Percentiles rank a stretch among this genome's conserved stretches.
Evolutionary conservation across 495 filamentous ascomycete genomes (phyloP).

Genomic region (Filosporella fistucella): DNA sequence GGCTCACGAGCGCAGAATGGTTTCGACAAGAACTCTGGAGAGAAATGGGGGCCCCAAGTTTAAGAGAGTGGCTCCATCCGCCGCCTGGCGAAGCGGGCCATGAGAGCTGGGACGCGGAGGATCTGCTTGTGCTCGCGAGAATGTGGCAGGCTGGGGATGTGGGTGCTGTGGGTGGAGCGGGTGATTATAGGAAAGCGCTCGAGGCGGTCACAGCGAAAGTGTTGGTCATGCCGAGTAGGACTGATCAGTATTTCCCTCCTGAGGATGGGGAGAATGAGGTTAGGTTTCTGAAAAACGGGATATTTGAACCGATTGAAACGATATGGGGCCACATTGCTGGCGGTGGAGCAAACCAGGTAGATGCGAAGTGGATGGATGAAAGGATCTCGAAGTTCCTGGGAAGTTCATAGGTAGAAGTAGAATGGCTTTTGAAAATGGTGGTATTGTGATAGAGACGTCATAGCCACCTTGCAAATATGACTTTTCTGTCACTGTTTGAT

Average conservation of each 20-base stretch:
- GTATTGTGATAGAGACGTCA: too few species aligned
- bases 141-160: conserved; percentile 46
- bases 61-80: conserved; percentile 33
- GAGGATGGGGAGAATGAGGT: conserved; percentile 39
- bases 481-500: too few species aligned
- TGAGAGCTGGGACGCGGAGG: conserved; percentile 37
- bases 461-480: too few species aligned
- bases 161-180: conserved; percentile 24
- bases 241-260: conserved; percentile 41
- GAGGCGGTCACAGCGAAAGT: conserved; percentile 32
- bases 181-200: conserved; percentile 34
- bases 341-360: conserved; percentile 32
- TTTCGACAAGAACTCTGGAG: conserved; percentile 35
- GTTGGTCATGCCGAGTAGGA: conserved; percentile 39
- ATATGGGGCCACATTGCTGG: conserved; percentile 45
- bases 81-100: conserved; percentile 25
- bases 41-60: conserved; percentile 28
- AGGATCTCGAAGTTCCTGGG: conserved; percentile 24
- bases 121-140: conserved; percentile 33
- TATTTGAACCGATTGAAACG: conserved; percentile 34
- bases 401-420: too few species aligned
- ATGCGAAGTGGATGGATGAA: conserved; percentile 33
- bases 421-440: too few species aligned
- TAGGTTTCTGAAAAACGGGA: conserved; percentile 31
- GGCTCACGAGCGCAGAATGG: conserved; percentile 38